A percentile compares a stretch with the other conserved stretches of the same genome.
These are phyloP conservation scores for Purshia tridentata DNA, from an alignment of 306 rosid genomes.

Conservation along the genomic window DNA sequence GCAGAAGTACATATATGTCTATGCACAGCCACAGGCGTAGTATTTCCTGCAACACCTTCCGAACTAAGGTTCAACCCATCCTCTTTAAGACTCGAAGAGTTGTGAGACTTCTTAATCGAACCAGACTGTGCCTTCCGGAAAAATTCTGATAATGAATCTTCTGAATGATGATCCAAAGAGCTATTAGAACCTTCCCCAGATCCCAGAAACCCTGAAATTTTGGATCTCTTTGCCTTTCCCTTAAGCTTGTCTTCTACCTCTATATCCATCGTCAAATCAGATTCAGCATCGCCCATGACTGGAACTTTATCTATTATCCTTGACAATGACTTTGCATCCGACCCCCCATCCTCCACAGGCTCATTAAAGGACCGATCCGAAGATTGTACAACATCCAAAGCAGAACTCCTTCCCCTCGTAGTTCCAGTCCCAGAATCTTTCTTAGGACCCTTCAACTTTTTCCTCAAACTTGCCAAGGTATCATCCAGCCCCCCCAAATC, in stretches of 20 bases:
- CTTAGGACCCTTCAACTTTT: constrained; percentile 89
- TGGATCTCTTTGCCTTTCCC: constrained; percentile 34
- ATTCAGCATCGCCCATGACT: constrained; percentile 22
- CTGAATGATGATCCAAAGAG: constrained; percentile 39
- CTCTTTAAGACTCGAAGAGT: constrained; percentile 35
- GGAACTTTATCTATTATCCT: constrained; percentile 21
- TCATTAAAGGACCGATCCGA: constrained; percentile 29
- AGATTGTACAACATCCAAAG: constrained; percentile 39
- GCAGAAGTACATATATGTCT: constrained; percentile 38
- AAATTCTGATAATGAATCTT: constrained; percentile 56
- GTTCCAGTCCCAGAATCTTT: constrained; percentile 59
- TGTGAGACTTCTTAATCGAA: constrained; percentile 41
- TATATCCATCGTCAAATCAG: constrained; percentile 26
- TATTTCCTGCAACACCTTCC: constrained; percentile 28
- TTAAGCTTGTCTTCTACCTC: constrained; percentile 29
- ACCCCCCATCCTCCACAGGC: constrained; percentile 28
- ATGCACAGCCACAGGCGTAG: constrained; percentile 25
- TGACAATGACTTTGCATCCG: constrained; percentile 23
- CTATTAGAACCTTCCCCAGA: constrained; percentile 39
- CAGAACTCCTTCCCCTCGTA: constrained; percentile 36
- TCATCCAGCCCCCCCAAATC: constrained; percentile 80
- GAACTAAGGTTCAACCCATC: constrained; percentile 33
- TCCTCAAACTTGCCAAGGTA: constrained; percentile 89
- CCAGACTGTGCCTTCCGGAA: constrained; percentile 52
- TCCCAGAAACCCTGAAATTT: constrained; percentile 30